Evolutionary conservation across 352 stramenopile genomes (phyloP).

Genomic region (Phytophthora podocarpi): DNA sequence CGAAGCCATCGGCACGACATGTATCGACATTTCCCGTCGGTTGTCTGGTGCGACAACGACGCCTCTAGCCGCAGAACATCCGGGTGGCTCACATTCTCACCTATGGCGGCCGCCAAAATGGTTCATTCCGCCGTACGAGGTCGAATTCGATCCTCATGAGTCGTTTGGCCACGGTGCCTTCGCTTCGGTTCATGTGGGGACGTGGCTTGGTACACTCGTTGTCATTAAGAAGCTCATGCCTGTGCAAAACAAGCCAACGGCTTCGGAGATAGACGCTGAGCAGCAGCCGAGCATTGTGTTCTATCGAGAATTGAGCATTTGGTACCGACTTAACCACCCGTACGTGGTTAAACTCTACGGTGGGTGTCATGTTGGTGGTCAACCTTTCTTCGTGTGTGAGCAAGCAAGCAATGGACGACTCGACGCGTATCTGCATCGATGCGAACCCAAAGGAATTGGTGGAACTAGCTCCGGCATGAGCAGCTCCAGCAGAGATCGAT

Average conservation of each 20-base stretch:
- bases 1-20: constrained; percentile 23
- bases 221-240: constrained; percentile 40
- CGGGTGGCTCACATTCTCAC: constrained; percentile 4
- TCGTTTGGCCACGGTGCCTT: constrained; percentile 36
- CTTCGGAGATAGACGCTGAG: not conserved
- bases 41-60: not conserved
- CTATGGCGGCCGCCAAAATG: constrained; percentile 31
- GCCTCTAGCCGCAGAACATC: not conserved
- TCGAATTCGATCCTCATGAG: constrained; percentile 32
- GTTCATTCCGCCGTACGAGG: constrained; percentile 44
- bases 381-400: constrained; percentile 47
- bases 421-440: constrained; percentile 29
- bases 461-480: constrained; percentile 1
- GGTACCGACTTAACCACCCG: constrained; percentile 36
- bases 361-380: constrained; percentile 35
- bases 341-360: constrained; percentile 44
- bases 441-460: not conserved
- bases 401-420: constrained; percentile 30
- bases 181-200: constrained; percentile 38
- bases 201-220: constrained; percentile 37
- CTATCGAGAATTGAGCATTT: constrained; percentile 37
- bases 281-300: constrained; percentile 30
- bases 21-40: constrained; percentile 27
- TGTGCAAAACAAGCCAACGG: not conserved
- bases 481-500: constrained; percentile 12